Base-by-base conservation (phyloP, 2,329 filamentous ascomycete species). In the Fonsecaea erecta region DNA sequence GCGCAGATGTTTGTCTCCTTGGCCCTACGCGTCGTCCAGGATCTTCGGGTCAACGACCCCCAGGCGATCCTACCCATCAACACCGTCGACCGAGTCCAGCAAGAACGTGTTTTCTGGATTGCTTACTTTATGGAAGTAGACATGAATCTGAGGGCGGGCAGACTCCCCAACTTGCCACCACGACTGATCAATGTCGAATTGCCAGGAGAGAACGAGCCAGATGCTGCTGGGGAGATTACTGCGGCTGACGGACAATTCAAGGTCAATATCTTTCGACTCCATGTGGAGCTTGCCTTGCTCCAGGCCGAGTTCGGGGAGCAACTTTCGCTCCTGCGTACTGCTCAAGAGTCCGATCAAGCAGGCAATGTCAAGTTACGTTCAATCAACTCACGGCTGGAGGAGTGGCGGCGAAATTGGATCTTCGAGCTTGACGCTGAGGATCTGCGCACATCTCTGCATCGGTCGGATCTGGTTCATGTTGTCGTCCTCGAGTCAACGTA, bases 211-310 rank as follows among this genome's bases (percentile, higher is more conserved):
- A 88, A 97, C 64, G 93, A 94, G 0, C 85, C 85, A 4, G 95
- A 98, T 75, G 93, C 95, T 66, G 92, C 97, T 65, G 94, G 95
- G 66, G 96, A 96, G 74, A 95, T 99, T 51, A 92, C 92, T 6
- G 81, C 97, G 37, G 88, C 90, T 3, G 90, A 95, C 71, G 92
- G 92, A 28, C 93, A 92, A 75, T 89, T 90, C 62, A 97, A 95
- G 75, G 90, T 97, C 83, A 98, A 98, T 74, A 81, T 98, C 9
- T 98, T 98, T 81, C 86, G 93, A 43, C 85, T 93, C 43, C 93
- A 97, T 87, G 96, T 92, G 75, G 90, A 92, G 72, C 93, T 98
- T 74, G 87, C 93, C 18, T 37, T 68, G n/a, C 52, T 65, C 12
- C 59, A 65, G 52, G 62, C 66, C 11, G 62, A 65, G 18, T 53